Conservation (phyloP, 495 filamentous ascomycete genomes). For the Daldinia bambusicola region DNA sequence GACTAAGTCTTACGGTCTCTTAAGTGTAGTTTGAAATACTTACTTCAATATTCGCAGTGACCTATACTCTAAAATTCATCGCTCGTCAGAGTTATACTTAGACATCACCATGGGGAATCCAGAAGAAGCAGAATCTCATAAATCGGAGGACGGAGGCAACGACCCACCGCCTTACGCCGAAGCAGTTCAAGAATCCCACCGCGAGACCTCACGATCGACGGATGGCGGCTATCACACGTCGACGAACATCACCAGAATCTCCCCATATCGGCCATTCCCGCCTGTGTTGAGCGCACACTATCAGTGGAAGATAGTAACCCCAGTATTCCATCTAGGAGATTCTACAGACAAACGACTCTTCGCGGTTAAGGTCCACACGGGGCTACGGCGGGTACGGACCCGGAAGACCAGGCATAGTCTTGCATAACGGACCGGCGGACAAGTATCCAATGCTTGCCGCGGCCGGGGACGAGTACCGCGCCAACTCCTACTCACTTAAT, state of each 20-base stretch:
- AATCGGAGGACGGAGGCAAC: neutral
- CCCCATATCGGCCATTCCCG: constrained; percentile 18
- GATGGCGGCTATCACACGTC: neutral
- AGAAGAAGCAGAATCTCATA: neutral
- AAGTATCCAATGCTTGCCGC: constrained; percentile 28
- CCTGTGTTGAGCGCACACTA: constrained; percentile 7
- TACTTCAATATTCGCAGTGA: neutral
- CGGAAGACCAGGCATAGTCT: constrained; percentile 7
- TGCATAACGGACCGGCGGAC: constrained; percentile 17
- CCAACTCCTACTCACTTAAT: neutral
- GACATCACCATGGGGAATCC: constrained; percentile 3
- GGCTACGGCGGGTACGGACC: constrained; percentile 11
- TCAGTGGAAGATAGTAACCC: neutral
- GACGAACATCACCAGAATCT: neutral
- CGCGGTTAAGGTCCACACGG: constrained; percentile 15
- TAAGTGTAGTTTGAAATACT: too few relatives aligned
- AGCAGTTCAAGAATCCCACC: neutral
- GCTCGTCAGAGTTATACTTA: neutral
- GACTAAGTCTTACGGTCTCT: too few relatives aligned
- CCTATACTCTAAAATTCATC: neutral
- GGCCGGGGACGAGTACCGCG: constrained; percentile 2
- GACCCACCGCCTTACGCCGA: constrained; percentile 10
- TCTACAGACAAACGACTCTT: constrained; percentile 8
- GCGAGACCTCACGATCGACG: neutral
- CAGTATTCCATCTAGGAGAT: neutral